Evolutionary conservation across 352 stramenopile species (phyloP).

Genomic region (Globisporangium uncinulatum): DNA sequence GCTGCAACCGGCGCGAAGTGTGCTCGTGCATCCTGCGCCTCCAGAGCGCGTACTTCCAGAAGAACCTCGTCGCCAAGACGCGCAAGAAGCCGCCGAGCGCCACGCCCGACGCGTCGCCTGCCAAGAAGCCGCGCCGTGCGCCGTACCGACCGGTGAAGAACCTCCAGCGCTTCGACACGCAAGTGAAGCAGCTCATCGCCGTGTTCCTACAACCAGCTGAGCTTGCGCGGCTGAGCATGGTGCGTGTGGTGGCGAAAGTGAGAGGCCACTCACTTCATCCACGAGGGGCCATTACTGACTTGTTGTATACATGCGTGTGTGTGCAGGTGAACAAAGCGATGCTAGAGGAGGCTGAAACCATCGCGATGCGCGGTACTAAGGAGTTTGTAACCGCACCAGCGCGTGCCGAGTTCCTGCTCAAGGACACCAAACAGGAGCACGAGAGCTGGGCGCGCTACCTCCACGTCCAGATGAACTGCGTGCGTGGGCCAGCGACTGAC

Average conservation of each 20-base stretch:
- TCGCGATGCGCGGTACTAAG: slow-evolving; percentile 36
- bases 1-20: slow-evolving; percentile 54
- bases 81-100: slow-evolving; percentile 6
- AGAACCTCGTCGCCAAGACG: slow-evolving; percentile 38
- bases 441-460: slow-evolving; percentile 65
- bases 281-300: neutral
- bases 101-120: neutral
- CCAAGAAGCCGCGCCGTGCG: slow-evolving; percentile 1
- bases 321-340: slow-evolving; percentile 45
- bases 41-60: slow-evolving; percentile 66
- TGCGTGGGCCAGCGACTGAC: slow-evolving; percentile 17
- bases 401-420: slow-evolving; percentile 31
- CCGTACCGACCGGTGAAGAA: slow-evolving; percentile 28
- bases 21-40: slow-evolving; percentile 67
- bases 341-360: slow-evolving; percentile 34
- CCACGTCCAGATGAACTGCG: slow-evolving; percentile 66
- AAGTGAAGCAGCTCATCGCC: slow-evolving; percentile 41
- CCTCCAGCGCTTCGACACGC: slow-evolving; percentile 41
- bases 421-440: slow-evolving; percentile 29
- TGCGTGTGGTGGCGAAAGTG: slow-evolving; percentile 24
- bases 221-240: slow-evolving; percentile 54
- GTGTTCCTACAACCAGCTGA: slow-evolving; percentile 34
- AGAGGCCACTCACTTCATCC: neutral
- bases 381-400: slow-evolving; percentile 34
- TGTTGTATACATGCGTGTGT: slow-evolving; percentile 11